phyloP scores from a whole-genome alignment of 306 rosid species.

The Acacia crassicarpa region DNA sequence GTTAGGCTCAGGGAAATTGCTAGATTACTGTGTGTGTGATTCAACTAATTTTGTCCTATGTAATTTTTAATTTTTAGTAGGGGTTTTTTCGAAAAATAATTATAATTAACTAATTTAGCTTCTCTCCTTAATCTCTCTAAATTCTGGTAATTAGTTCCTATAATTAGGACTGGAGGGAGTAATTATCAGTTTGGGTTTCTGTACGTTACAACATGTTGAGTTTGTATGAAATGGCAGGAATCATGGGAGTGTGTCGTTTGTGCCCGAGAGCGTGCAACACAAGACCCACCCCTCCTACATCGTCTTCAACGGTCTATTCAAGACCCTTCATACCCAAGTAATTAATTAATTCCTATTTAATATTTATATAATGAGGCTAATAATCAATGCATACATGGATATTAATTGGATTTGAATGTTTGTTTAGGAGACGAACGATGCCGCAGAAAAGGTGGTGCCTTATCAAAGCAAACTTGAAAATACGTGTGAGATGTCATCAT shows the following conservation, averaged over 20 bases:
- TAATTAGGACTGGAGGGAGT: too few species aligned
- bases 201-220: background rate
- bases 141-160: too few species aligned
- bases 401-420: background rate
- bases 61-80: too few species aligned
- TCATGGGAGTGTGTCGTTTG: slow-evolving; percentile 8
- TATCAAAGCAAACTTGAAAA: slow-evolving; percentile 22
- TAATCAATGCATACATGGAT: too few species aligned
- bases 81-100: too few species aligned
- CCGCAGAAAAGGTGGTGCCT: slow-evolving; percentile 21
- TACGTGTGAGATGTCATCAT: slow-evolving; percentile 14
- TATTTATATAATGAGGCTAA: too few species aligned
- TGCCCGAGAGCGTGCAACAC: slow-evolving; percentile 28
- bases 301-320: slow-evolving; percentile 56
- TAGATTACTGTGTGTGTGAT: too few species aligned
- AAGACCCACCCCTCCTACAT: slow-evolving; percentile 49
- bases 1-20: too few species aligned
- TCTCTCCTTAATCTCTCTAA: too few species aligned
- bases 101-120: too few species aligned
- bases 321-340: slow-evolving; percentile 45
- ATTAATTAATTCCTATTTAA: background rate
- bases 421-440: slow-evolving; percentile 35
- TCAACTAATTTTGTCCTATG: too few species aligned
- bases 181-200: background rate
- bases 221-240: slow-evolving; percentile 41